Percentiles rank a stretch among this genome's conserved stretches.
Evolutionary conservation across 2,329 filamentous ascomycete genomes (phyloP).

Genomic region (Exophiala spinifera): DNA sequence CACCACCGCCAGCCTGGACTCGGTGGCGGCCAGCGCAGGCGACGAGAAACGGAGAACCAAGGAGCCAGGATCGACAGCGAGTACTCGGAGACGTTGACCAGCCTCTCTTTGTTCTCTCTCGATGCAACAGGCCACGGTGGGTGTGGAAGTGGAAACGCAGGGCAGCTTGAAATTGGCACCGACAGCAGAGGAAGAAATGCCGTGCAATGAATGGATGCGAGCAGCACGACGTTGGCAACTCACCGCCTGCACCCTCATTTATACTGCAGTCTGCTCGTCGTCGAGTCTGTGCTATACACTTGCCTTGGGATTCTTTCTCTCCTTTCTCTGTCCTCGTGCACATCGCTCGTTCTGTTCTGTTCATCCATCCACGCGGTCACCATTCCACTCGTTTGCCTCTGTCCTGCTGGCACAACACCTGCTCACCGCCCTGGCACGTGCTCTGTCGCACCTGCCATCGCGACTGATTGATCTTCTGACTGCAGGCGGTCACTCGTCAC

Average conservation of each 20-base stretch:
- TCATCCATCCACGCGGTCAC: neutral
- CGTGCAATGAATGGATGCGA: neutral
- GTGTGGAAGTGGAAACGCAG: neutral
- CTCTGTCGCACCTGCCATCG: neutral
- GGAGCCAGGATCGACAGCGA: slow-evolving; percentile 6
- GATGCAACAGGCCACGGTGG: neutral
- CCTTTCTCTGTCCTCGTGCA: neutral
- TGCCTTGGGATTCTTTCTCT: neutral
- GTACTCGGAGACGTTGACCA: slow-evolving; percentile 9
- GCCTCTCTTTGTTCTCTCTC: slow-evolving; percentile 6
- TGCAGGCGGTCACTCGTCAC: slow-evolving; percentile 11
- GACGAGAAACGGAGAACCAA: slow-evolving; percentile 6
- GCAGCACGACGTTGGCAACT: no score
- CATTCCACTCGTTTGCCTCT: slow-evolving; percentile 7
- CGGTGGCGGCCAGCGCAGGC: slow-evolving; percentile 14
- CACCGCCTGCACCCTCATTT: neutral
- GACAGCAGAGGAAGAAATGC: slow-evolving; percentile 2
- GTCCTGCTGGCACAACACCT: neutral
- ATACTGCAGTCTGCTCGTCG: neutral
- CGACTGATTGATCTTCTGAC: slow-evolving; percentile 11
- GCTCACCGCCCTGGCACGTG: no score
- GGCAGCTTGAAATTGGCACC: slow-evolving; percentile 10
- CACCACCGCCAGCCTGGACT: neutral
- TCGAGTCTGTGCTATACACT: neutral
- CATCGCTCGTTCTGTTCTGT: slow-evolving; percentile 4